phyloP scores from a whole-genome alignment of 1,284 basidiomycete genomes.

The Exsudoporus floridanus region DNA sequence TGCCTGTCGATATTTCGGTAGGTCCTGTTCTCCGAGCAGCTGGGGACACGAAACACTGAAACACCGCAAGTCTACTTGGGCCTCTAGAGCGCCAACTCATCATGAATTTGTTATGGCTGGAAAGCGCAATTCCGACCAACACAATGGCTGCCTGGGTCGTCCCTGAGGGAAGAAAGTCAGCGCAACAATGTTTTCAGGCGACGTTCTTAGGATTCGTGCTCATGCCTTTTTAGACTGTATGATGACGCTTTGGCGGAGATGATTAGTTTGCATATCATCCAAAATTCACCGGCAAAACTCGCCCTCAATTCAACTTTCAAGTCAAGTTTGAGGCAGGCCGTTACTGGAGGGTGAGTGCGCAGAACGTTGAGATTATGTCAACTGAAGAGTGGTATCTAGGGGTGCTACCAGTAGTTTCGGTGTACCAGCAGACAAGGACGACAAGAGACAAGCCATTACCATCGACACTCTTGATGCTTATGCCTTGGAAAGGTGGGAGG shows the following conservation, averaged over 20 bases:
- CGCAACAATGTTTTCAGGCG: conserved; percentile 19
- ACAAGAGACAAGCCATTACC: conserved; percentile 52
- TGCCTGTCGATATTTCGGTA: conserved; percentile 92
- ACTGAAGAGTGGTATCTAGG: conserved; percentile 43
- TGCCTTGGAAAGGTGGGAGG: conserved; percentile 95
- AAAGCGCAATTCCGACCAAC: conserved; percentile 65
- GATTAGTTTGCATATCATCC: conserved; percentile 72
- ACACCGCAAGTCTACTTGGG: conserved; percentile 66
- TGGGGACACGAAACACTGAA: conserved; percentile 16
- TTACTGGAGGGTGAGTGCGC: conserved; percentile 81
- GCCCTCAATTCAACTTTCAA: conserved; percentile 79
- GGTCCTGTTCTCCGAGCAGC: conserved; percentile 11
- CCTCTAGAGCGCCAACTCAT: conserved; percentile 88
- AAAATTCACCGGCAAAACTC: conserved; percentile 58
- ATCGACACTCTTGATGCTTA: conserved; percentile 78
- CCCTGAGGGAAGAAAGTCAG: conserved; percentile 70
- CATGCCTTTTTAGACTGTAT: conserved; percentile 55
- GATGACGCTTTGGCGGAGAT: conserved; percentile 69
- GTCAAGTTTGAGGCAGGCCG: conserved; percentile 77
- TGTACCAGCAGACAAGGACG: conserved; percentile 69
- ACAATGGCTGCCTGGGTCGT: conserved; percentile 87
- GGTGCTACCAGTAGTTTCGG: conserved; percentile 93
- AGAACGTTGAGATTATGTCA: neutral
- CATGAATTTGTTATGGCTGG: conserved; percentile 91
- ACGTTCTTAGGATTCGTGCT: conserved; percentile 4